A percentile compares a stretch with the other conserved stretches of the same genome.
phyloP scores from a whole-genome alignment of 306 rosid species.

The Senna tora region DNA sequence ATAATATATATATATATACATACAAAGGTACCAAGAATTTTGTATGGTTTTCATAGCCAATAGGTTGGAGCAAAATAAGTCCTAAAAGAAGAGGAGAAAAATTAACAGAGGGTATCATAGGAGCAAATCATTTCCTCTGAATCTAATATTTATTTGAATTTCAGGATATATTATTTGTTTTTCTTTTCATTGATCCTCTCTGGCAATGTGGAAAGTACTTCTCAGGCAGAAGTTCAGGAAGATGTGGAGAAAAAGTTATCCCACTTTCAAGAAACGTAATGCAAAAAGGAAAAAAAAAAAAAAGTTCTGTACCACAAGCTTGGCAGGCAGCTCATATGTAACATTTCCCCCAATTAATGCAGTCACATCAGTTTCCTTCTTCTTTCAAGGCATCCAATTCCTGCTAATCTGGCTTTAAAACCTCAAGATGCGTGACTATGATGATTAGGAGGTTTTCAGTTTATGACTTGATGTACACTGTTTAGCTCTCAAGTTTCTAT shows the following conservation, averaged over 20 bases:
- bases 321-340: constrained; percentile 36
- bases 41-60: neutral
- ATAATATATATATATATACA: too few relatives aligned
- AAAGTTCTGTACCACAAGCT: constrained; percentile 9
- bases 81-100: neutral
- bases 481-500: constrained; percentile 13
- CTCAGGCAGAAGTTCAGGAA: neutral
- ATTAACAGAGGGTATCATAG: neutral
- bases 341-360: constrained; percentile 32
- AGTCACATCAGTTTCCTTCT: constrained; percentile 43
- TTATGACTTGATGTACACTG: constrained; percentile 23
- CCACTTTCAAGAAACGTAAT: neutral
- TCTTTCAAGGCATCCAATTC: constrained; percentile 38
- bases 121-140: neutral
- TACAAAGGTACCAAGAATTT: neutral
- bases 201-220: constrained; percentile 18
- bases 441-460: constrained; percentile 23
- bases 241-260: neutral
- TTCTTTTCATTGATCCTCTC: neutral
- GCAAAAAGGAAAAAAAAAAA: too few relatives aligned
- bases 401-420: constrained; percentile 35
- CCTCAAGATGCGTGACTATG: constrained; percentile 33
- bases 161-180: neutral
- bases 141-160: neutral
- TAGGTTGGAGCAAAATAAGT: neutral